These are phyloP conservation scores for Arabis hirsuta DNA, from an alignment of 345 rosid species.

Conservation along the genomic window DNA sequence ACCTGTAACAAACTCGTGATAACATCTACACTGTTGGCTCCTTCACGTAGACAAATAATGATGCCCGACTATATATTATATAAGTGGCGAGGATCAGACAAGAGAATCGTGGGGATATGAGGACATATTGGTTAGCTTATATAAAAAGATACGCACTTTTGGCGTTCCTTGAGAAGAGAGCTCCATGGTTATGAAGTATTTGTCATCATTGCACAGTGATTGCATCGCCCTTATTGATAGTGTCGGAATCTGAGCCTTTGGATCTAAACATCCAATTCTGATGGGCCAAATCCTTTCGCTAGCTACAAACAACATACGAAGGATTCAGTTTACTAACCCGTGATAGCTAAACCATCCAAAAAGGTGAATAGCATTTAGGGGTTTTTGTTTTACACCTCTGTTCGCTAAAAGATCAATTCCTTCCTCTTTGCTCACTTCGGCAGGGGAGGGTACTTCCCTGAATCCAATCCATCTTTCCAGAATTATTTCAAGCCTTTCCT, in stretches of 20 bases:
- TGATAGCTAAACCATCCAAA: not conserved
- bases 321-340: not conserved
- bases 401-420: constrained; percentile 64
- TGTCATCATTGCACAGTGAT: constrained; percentile 36
- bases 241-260: constrained; percentile 34
- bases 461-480: constrained; percentile 69
- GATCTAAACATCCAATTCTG: constrained; percentile 38
- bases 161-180: constrained; percentile 8
- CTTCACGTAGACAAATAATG: constrained; percentile 37
- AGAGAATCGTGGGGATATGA: constrained; percentile 12
- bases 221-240: constrained; percentile 28
- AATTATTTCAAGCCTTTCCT: constrained; percentile 86
- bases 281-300: constrained; percentile 36
- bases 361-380: not conserved
- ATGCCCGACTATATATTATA: constrained; percentile 22
- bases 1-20: constrained; percentile 38
- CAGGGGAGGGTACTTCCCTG: constrained; percentile 67
- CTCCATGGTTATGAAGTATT: constrained; percentile 39
- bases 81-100: constrained; percentile 16
- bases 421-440: constrained; percentile 74
- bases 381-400: constrained; percentile 33
- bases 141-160: constrained; percentile 18
- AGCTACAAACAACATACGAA: constrained; percentile 23
- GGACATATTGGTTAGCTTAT: not conserved
- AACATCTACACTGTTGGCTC: constrained; percentile 33